Evolutionary conservation across 495 filamentous ascomycete species (phyloP), one percentile per base, ranked within the genome.

Genomic region (Halenospora varia): DNA sequence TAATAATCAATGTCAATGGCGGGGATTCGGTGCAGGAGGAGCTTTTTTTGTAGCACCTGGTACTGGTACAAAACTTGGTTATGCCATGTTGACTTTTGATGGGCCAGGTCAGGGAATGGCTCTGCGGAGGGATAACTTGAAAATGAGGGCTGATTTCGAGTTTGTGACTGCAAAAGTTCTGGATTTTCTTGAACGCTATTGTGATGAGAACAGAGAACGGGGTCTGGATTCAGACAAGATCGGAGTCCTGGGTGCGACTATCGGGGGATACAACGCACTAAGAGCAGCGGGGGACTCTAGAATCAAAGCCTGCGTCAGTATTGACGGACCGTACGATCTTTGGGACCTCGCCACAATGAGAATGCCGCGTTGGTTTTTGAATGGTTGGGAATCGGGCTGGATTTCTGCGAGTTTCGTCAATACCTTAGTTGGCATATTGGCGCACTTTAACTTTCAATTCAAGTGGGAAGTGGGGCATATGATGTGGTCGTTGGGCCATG

Each of bases 41-140:
- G 53, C 23, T 82, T 0, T 79, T 73, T 76, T 66, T 55, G 6
- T 75, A 0, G 17, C 25, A 35, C 47, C 63, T 0, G 48, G 61
- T 0, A 48, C n/a, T 0, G 78, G 60, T 0, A 62, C 48, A 0
- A 49, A 59, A 0, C 46, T 68, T 0, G 80, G 80, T 0, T 83
- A 82, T 55, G 76, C 78, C 0, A 71, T 72, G 0, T 44, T 82
- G 3, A 72, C 65, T 0, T 76, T 74, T 39, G 78, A 82, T 2
- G 78, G 77, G 0, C 80, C 80, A 0, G 78, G 80, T 0, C 80
- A 83, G 53, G 78, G 78, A 0, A 52, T 76, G 1, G 42, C 66
- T 0, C 64, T 78, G 0, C 62, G 66, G 0, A 57, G 63, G 0
- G 42, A 75, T 29, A 60, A 57, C 10, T 2, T 71, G 2, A 23